Base-by-base conservation (phyloP, 768 basidiomycete species). In the Scleroderma citrinum region DNA sequence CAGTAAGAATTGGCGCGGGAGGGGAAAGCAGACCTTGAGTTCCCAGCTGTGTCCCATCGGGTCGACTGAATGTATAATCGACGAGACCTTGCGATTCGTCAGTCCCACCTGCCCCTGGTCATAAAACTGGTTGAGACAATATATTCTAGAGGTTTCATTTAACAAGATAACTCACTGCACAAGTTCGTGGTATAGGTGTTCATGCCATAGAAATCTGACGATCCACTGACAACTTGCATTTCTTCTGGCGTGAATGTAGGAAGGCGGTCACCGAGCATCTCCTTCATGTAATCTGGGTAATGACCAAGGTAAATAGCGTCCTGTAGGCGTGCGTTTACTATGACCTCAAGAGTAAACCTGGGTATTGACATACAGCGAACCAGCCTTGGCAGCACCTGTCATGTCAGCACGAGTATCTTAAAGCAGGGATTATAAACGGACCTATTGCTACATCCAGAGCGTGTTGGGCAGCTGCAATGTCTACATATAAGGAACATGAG, bases 381-480 rank as follows among this genome's bases (percentile, higher is more conserved):
- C 78, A 80, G 50, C 80, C 80, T 81, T 47, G 21, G 17, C 23
- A 31, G 32, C 46, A 39, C 35, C 20, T 49, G 12, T 35, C 34
- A 35, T 16, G 50, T 63, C 30, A 65, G 56, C 47, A 61, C 4
- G 4, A 51, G 26, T 51, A 26, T 37, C 47, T n/a, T 56, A 46
- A 60, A 46, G 65, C 34, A 30, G 30, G 51, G 40, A 63, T 53
- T 67, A 62, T 7, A 59, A 59, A 57, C 70, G 56, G 66, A 77
- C 85, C 85, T 54, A 88, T 82, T 13, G 81, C 81, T 38, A 82
- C 77, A 60, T 87, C 85, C 38, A 87, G 70, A 44, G 85, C 82
- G 57, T 82, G 78, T 60, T 87, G 84, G 7, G 83, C 83, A 13
- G 83, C 82, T 54, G 71, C 78, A 56, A 84, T 65, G 56, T 87